A percentile compares a stretch with the other conserved stretches of the same genome.
phyloP scores from a whole-genome alignment of 1,284 basidiomycete species.

The Ustilago lituana region DNA sequence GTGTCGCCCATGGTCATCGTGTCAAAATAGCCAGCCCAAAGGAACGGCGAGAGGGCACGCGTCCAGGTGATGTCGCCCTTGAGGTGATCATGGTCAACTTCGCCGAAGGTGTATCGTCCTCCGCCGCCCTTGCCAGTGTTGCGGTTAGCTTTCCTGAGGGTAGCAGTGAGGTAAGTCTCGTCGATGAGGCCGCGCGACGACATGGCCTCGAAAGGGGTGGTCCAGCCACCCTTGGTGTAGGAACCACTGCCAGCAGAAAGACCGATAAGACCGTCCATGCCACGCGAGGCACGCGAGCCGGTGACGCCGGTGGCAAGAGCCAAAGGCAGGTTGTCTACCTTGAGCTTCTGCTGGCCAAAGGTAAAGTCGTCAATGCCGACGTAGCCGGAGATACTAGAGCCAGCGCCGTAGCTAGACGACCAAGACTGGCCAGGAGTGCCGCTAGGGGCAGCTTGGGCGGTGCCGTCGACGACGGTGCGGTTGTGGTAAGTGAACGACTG shows the following conservation, averaged over 20 bases:
- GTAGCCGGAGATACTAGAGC: constrained; percentile 41
- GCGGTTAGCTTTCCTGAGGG: constrained; percentile 52
- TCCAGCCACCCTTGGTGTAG: constrained; percentile 49
- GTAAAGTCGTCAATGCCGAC: constrained; percentile 53
- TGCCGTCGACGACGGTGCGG: constrained; percentile 43
- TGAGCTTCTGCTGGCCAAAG: constrained; percentile 34
- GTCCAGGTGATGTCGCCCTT: constrained; percentile 49
- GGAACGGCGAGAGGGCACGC: constrained; percentile 33
- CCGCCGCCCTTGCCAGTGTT: constrained; percentile 53
- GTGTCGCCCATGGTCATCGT: constrained; percentile 44
- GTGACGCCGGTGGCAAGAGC: constrained; percentile 46
- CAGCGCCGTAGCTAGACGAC: constrained; percentile 44
- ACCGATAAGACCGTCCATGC: constrained; percentile 57
- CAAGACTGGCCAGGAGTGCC: constrained; percentile 46
- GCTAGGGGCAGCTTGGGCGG: constrained; percentile 9
- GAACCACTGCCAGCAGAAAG: constrained; percentile 37
- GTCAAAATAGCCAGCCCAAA: constrained; percentile 51
- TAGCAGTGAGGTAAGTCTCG: constrained; percentile 51
- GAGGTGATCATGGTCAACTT: constrained; percentile 41
- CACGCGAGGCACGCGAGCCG: constrained; percentile 44
- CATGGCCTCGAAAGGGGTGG: constrained; percentile 53
- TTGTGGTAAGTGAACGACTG: constrained; percentile 45
- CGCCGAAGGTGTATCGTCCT: constrained; percentile 55
- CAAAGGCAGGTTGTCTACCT: constrained; percentile 31
- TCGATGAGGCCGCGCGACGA: constrained; percentile 39